Evolutionary conservation across 1,139 yeast species (phyloP), one percentile per base, ranked within the genome.

Genomic region (Suhomyces maxii): DNA sequence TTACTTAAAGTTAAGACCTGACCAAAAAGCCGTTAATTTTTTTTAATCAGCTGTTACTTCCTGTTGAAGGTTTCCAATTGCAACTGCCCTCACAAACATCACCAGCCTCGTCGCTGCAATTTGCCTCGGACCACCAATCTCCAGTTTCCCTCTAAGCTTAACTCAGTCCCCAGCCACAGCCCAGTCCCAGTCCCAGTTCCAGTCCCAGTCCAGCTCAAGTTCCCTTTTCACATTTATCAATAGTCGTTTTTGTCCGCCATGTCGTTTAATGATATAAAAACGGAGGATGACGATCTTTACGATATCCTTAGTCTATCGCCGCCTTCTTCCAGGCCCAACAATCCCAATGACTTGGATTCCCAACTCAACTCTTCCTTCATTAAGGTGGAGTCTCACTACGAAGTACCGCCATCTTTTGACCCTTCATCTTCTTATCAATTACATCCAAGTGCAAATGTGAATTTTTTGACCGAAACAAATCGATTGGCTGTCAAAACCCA

Each of bases 231-330:
- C n/a, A n/a, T n/a, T n/a, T n/a, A n/a, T n/a, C n/a, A n/a, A n/a
- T n/a, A n/a, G n/a, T n/a, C n/a, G n/a, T n/a, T n/a, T n/a, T n/a
- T n/a, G n/a, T n/a, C 34, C 13, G 18, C 35, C 36, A 38, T 38
- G 45, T 38, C 45, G 26, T 40, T 33, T 35, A 33, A 36, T 28
- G 35, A 39, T n/a, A 23, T 32, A 34, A 12, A 40, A 23, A 25
- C 32, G 31, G 49, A 46, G 14, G 49, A 42, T 25, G 52, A 50
- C 11, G 53, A 52, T 34, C 42, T 52, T 34, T 52, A 47, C 41
- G 55, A 52, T 14, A 44, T 52, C 7, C 45, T 52, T 14, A 51
- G 49, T 36, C 46, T 52, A 41, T 46, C 50, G 39, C 53, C 55
- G 39, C 50, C 53, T n/a, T 39, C 41, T 2, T 18, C 34, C 5